These are phyloP conservation scores for Aureobasidium melanogenum DNA, from an alignment of 2,329 filamentous ascomycete genomes.

Conservation along the genomic window DNA sequence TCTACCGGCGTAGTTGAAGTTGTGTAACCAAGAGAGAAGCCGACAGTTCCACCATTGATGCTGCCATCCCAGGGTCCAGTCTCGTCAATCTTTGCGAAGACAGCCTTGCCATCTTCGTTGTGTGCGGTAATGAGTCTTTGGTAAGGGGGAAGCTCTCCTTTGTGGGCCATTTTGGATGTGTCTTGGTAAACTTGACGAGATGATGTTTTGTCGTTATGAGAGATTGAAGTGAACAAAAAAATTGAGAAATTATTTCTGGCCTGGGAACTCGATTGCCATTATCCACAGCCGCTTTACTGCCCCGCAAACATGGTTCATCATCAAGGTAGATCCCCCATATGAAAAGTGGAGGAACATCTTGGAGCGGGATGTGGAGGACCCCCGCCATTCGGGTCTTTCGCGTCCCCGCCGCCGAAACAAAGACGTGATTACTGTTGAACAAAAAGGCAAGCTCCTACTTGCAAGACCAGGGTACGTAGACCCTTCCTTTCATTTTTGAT, in stretches of 20 bases:
- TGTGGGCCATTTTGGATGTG: background rate
- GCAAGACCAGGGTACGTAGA: background rate
- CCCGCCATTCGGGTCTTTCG: background rate
- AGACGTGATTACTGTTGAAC: background rate
- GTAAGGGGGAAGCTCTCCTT: slow-evolving; percentile 11
- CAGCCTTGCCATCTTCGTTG: slow-evolving; percentile 22
- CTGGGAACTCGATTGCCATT: background rate
- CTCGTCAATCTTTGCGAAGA: slow-evolving; percentile 20
- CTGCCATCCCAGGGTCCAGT: slow-evolving; percentile 20
- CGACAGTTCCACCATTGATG: slow-evolving; percentile 29
- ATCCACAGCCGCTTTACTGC: background rate
- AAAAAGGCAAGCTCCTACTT: slow-evolving; percentile 4
- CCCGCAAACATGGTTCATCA: background rate
- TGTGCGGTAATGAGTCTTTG: slow-evolving; percentile 22
- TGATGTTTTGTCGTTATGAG: background rate
- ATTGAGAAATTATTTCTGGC: background rate
- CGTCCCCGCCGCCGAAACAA: background rate
- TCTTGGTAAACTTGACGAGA: background rate
- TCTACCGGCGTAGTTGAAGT: slow-evolving; percentile 39
- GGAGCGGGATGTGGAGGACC: background rate
- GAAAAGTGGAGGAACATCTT: background rate
- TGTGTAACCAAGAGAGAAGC: slow-evolving; percentile 42
- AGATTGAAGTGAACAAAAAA: background rate
- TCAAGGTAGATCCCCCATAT: too few relatives aligned
- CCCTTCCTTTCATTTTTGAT: background rate